These are phyloP conservation scores for Nannochloris sp. DNA, from an alignment of 139 green algal species.

Conservation along the genomic window DNA sequence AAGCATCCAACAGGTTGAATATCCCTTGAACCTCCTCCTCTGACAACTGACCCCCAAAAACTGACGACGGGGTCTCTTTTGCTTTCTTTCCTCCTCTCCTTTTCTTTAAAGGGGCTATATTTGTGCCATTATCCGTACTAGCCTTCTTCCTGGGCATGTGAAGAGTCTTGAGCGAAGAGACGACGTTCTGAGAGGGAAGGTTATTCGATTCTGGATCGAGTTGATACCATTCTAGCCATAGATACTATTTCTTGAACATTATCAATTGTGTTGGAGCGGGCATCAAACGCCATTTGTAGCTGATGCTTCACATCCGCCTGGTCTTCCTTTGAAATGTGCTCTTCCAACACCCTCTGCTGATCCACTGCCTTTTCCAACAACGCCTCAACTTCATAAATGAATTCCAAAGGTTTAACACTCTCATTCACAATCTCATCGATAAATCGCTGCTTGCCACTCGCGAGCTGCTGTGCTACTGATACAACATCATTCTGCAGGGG, in stretches of 20 bases:
- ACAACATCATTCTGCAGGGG: conserved; percentile 5
- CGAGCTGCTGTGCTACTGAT: conserved; percentile 4
- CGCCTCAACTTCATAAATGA: conserved; percentile 2
- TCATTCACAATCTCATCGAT: conserved; percentile 6
- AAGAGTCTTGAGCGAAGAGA: too few species aligned
- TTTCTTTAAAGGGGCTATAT: too few species aligned
- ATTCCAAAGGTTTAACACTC: background rate
- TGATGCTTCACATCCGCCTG: background rate
- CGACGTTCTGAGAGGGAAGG: too few species aligned
- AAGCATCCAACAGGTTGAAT: too few species aligned
- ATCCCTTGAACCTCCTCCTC: too few species aligned
- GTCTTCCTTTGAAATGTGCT: background rate
- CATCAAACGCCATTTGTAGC: background rate
- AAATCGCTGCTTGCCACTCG: background rate
- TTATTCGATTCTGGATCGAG: background rate
- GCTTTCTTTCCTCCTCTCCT: too few species aligned
- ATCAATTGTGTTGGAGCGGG: background rate
- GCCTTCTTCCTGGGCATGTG: too few species aligned
- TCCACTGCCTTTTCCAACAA: conserved; percentile 7
- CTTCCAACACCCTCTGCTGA: background rate
- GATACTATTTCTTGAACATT: conserved; percentile 5
- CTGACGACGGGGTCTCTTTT: too few species aligned
- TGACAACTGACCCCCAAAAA: too few species aligned
- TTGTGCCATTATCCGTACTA: too few species aligned
- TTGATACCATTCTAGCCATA: conserved; percentile 1